Percentiles rank a stretch among this genome's conserved stretches.
Conservation (phyloP, 2,329 filamentous ascomycete species). For the Fusarium decemcellulare region DNA sequence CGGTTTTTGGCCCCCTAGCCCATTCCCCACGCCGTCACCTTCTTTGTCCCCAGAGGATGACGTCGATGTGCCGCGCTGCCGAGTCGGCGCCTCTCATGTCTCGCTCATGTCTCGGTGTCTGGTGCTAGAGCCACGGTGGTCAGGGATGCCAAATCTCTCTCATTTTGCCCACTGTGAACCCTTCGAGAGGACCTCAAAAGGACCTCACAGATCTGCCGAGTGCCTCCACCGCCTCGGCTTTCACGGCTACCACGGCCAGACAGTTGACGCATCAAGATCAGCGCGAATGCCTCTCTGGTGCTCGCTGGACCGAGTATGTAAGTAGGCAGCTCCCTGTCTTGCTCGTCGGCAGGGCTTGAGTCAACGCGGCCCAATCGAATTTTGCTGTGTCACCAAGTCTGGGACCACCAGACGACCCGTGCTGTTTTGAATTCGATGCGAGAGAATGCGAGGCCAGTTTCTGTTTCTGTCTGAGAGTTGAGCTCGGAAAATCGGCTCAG, state of each 20-base stretch:
- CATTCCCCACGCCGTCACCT: slow-evolving; percentile 39
- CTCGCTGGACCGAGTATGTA: not conserved
- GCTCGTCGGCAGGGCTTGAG: slow-evolving; percentile 31
- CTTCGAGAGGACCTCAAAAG: slow-evolving; percentile 17
- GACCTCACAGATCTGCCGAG: not conserved
- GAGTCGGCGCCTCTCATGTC: slow-evolving; percentile 33
- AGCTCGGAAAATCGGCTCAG: slow-evolving; percentile 39
- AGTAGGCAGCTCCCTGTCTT: slow-evolving; percentile 29
- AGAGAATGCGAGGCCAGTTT: slow-evolving; percentile 19
- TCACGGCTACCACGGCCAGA: slow-evolving; percentile 19
- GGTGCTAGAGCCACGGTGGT: slow-evolving; percentile 32
- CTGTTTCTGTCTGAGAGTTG: slow-evolving; percentile 14
- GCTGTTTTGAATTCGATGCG: slow-evolving; percentile 12
- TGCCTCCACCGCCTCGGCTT: slow-evolving; percentile 27
- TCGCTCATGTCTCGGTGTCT: slow-evolving; percentile 28
- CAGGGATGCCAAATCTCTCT: not conserved
- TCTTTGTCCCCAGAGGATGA: slow-evolving; percentile 38
- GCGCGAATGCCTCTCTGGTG: slow-evolving; percentile 17
- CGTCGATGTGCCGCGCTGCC: slow-evolving; percentile 47
- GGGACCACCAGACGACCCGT: slow-evolving; percentile 26
- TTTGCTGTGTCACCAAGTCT: slow-evolving; percentile 27
- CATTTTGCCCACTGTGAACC: slow-evolving; percentile 6
- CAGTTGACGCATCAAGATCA: slow-evolving; percentile 34
- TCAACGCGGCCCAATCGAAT: slow-evolving; percentile 22
- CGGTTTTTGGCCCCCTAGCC: slow-evolving; percentile 37